These are phyloP conservation scores for Tylopilus sp. DNA, from an alignment of 768 basidiomycete genomes.

Conservation along the genomic window DNA sequence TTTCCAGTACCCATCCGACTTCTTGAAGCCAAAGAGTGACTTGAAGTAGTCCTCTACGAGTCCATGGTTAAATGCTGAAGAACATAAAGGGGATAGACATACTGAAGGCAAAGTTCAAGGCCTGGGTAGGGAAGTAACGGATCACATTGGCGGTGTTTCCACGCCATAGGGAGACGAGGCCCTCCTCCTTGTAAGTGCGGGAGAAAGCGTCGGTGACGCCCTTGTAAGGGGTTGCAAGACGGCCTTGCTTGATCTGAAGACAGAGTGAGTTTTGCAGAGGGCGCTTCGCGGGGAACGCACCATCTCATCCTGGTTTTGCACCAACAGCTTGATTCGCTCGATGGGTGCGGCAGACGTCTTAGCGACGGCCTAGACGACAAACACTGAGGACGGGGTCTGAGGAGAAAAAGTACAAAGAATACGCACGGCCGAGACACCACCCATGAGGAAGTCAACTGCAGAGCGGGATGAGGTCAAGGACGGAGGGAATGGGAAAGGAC, in stretches of 20 bases:
- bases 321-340: constrained; percentile 98
- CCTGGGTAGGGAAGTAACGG: constrained; percentile 99
- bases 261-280: constrained; percentile 5
- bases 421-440: constrained; percentile 88
- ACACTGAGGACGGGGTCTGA: constrained; percentile 16
- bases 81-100: constrained; percentile 33
- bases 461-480: constrained; percentile 14
- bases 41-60: constrained; percentile 91
- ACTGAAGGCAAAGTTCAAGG: constrained; percentile 99
- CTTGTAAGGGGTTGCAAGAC: constrained; percentile 95
- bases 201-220: constrained; percentile 88
- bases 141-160: constrained; percentile 99
- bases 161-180: constrained; percentile 93
- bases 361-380: constrained; percentile 74
- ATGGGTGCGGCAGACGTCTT: constrained; percentile 99
- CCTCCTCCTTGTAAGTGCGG: constrained; percentile 94
- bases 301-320: constrained; percentile 99
- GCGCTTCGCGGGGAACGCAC: constrained; percentile 36
- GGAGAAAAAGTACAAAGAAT: not conserved
- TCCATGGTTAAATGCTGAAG: constrained; percentile 2
- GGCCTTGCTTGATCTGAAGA: constrained; percentile 95
- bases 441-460: constrained; percentile 91
- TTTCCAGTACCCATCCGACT: constrained; percentile 94
- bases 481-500: not conserved
- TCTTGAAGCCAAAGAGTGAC: constrained; percentile 98